Evolutionary conservation across 2,329 filamentous ascomycete species (phyloP).

Genomic region (Dactylonectria macrodidyma): DNA sequence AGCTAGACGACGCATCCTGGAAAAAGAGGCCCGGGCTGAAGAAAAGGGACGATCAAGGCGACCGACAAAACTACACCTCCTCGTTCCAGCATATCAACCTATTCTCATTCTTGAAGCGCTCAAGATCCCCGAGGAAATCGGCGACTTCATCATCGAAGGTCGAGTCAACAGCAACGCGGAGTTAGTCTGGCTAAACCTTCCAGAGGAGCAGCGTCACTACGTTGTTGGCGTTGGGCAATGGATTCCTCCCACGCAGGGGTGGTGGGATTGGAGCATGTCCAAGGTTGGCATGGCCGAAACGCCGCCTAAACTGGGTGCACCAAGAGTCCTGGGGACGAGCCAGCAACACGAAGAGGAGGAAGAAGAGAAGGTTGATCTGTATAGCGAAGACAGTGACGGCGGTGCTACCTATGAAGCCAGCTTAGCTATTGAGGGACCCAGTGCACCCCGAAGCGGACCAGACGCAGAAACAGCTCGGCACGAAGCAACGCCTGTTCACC

Average conservation of each 20-base stretch:
- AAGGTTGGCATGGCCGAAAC: conserved; percentile 47
- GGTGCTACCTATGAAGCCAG: background rate
- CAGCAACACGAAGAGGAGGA: conserved; percentile 4
- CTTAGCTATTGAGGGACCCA: background rate
- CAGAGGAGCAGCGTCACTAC: conserved; percentile 51
- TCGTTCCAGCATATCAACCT: conserved; percentile 58
- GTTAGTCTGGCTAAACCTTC: conserved; percentile 57
- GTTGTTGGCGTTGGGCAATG: conserved; percentile 53
- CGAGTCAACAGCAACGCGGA: conserved; percentile 56
- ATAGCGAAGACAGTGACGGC: conserved; percentile 8
- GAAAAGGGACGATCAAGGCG: conserved; percentile 41
- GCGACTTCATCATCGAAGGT: conserved; percentile 56
- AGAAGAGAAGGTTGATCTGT: background rate
- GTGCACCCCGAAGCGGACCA: background rate
- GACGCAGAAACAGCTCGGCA: background rate
- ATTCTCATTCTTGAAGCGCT: conserved; percentile 56
- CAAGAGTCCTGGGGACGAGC: conserved; percentile 45
- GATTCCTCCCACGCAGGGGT: conserved; percentile 47
- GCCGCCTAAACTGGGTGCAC: conserved; percentile 38
- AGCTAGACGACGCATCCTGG: conserved; percentile 46
- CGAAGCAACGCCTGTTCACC: conserved; percentile 6
- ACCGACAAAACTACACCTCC: conserved; percentile 53
- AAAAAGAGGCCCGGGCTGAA: conserved; percentile 44
- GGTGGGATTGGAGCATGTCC: conserved; percentile 46
- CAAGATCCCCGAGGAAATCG: conserved; percentile 54